A percentile compares a stretch with the other conserved stretches of the same genome.
These are phyloP conservation scores for Gloeophyllum trabeum DNA, from an alignment of 768 basidiomycete species.

Conservation along the genomic window DNA sequence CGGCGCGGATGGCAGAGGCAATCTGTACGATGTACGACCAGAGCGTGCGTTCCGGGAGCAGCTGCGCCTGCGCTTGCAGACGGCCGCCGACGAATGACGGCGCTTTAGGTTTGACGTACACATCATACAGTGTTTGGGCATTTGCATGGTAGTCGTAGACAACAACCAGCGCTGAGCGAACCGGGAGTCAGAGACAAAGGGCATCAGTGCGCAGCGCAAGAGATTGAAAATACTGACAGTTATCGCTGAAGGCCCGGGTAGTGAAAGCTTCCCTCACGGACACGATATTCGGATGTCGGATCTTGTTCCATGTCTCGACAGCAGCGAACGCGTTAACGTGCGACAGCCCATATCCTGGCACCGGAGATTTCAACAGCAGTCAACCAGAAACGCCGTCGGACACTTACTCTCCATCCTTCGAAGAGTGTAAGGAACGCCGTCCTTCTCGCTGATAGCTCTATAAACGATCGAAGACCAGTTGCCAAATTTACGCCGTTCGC, in stretches of 20 bases:
- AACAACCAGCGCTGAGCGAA: conserved; percentile 91
- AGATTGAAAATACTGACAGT: conserved; percentile 44
- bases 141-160: conserved; percentile 85
- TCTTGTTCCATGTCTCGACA: conserved; percentile 78
- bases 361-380: background rate
- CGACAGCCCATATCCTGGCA: conserved; percentile 69
- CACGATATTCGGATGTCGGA: conserved; percentile 82
- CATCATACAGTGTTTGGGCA: conserved; percentile 71
- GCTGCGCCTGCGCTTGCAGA: conserved; percentile 19
- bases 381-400: conserved; percentile 2
- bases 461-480: conserved; percentile 83
- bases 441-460: conserved; percentile 63
- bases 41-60: conserved; percentile 66
- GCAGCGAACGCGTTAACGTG: conserved; percentile 72
- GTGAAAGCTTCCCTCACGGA: conserved; percentile 89
- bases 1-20: conserved; percentile 73
- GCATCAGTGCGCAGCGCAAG: background rate
- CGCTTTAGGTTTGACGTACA: conserved; percentile 54
- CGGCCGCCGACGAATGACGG: conserved; percentile 24
- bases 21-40: conserved; percentile 95
- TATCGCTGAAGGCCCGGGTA: conserved; percentile 83
- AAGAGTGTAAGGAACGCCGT: conserved; percentile 70
- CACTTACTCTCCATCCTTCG: conserved; percentile 79
- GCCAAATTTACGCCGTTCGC: conserved; percentile 64
- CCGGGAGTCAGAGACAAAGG: conserved; percentile 1